phyloP scores from a whole-genome alignment of 225 moss, liverwort and hornwort species.

The Straminergon stramineum region DNA sequence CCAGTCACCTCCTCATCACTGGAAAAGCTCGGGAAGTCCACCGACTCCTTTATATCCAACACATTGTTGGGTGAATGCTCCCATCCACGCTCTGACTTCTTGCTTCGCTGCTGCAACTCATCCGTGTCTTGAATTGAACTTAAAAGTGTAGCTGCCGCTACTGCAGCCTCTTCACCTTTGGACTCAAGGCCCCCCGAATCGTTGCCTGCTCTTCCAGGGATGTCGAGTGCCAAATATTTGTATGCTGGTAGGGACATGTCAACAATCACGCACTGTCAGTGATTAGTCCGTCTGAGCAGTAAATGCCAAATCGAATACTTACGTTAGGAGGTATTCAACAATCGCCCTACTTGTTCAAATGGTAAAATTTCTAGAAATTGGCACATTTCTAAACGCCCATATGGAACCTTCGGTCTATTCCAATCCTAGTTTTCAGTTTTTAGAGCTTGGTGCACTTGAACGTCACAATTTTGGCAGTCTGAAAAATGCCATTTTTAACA shows the following conservation, averaged over 20 bases:
- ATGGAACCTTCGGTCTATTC: not conserved
- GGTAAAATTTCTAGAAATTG: not conserved
- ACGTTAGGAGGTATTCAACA: not conserved
- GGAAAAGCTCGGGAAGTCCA: constrained; percentile 8
- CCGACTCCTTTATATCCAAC: constrained; percentile 21
- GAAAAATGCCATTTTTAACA: not conserved
- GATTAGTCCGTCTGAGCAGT: not conserved
- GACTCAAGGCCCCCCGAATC: not conserved
- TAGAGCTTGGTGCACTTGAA: not conserved
- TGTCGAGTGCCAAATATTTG: constrained; percentile 17
- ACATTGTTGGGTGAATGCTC: not conserved
- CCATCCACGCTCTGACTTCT: not conserved
- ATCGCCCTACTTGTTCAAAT: not conserved
- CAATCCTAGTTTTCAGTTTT: not conserved
- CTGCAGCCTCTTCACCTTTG: not conserved
- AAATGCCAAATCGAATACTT: not conserved
- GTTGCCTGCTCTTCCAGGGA: not conserved
- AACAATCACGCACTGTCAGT: not conserved
- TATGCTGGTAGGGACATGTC: not conserved
- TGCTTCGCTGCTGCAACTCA: not conserved
- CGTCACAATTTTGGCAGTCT: not conserved
- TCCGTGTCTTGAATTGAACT: not conserved
- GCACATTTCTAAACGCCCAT: not conserved
- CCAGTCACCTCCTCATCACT: constrained; percentile 76
- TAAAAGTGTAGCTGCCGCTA: not conserved